Conservation (phyloP, 2,329 filamentous ascomycete genomes). For the Pyrenochaeta sp. region DNA sequence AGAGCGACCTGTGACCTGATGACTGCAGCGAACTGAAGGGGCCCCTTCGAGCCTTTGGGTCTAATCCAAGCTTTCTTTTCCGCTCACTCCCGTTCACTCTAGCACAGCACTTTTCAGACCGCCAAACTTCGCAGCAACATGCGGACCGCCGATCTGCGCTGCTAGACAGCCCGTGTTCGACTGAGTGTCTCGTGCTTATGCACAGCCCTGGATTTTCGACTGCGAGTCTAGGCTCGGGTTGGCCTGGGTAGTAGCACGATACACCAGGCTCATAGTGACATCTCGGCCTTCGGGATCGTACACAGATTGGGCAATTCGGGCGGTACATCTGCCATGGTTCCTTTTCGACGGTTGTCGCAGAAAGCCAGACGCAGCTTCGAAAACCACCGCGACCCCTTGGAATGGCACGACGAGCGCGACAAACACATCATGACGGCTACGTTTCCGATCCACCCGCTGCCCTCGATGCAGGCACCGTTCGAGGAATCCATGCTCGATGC, state of each 20-base stretch:
- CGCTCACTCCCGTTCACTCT: slow-evolving; percentile 20
- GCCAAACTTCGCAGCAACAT: slow-evolving; percentile 26
- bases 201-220: slow-evolving; percentile 31
- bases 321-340: slow-evolving; percentile 30
- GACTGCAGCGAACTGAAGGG: slow-evolving; percentile 25
- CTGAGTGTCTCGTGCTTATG: slow-evolving; percentile 34
- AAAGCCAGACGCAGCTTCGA: slow-evolving; percentile 29
- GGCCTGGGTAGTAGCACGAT: slow-evolving; percentile 32
- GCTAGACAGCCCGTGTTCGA: slow-evolving; percentile 25
- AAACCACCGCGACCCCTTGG: slow-evolving; percentile 32
- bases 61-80: slow-evolving; percentile 19
- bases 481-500: slow-evolving; percentile 82
- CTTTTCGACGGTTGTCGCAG: slow-evolving; percentile 32
- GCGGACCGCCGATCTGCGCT: slow-evolving; percentile 25
- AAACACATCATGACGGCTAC: slow-evolving; percentile 44
- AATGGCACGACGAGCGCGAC: slow-evolving; percentile 46
- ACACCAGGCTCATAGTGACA: slow-evolving; percentile 30
- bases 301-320: slow-evolving; percentile 9
- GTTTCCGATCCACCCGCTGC: slow-evolving; percentile 73
- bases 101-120: slow-evolving; percentile 18
- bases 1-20: slow-evolving; percentile 27
- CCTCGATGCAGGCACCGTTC: slow-evolving; percentile 81
- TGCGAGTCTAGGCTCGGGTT: slow-evolving; percentile 31
- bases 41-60: slow-evolving; percentile 9
- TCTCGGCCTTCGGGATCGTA: slow-evolving; percentile 22